A percentile compares a stretch with the other conserved stretches of the same genome.
Conservation (phyloP, 805 yeast species). For the Ogataea philodendri region DNA sequence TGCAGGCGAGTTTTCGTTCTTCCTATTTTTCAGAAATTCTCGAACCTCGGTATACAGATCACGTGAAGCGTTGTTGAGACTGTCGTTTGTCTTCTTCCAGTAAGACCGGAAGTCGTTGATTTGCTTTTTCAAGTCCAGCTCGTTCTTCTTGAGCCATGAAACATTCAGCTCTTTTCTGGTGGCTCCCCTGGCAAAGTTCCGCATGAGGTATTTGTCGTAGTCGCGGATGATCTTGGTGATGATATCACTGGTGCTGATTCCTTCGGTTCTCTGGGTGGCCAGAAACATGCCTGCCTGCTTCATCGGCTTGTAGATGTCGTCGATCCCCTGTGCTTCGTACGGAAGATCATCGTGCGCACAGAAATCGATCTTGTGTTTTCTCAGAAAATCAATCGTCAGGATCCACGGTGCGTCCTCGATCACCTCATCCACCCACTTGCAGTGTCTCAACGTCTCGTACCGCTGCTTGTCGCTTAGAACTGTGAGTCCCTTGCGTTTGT, state of each 20-base stretch:
- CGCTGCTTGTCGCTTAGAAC: slow-evolving; percentile 87
- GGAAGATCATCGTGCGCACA: slow-evolving; percentile 98
- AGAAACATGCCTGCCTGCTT: slow-evolving; percentile 88
- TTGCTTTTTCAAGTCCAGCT: slow-evolving; percentile 88
- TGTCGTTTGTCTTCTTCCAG: slow-evolving; percentile 72
- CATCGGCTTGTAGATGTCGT: slow-evolving; percentile 90
- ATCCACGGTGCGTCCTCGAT: slow-evolving; percentile 95
- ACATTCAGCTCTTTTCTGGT: slow-evolving; percentile 95
- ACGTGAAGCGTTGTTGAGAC: slow-evolving; percentile 67
- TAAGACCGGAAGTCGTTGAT: slow-evolving; percentile 83
- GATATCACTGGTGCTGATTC: slow-evolving; percentile 92
- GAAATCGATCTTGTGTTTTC: slow-evolving; percentile 81
- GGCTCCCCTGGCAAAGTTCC: slow-evolving; percentile 97
- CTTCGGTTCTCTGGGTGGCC: slow-evolving; percentile 95
- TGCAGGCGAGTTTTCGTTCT: slow-evolving; percentile 16
- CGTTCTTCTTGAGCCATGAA: slow-evolving; percentile 96
- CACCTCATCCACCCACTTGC: slow-evolving; percentile 98
- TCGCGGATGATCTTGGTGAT: slow-evolving; percentile 93
- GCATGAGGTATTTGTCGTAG: slow-evolving; percentile 93
- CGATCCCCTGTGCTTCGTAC: slow-evolving; percentile 83
- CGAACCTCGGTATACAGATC: slow-evolving; percentile 85
- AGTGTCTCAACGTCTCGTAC: slow-evolving; percentile 86
- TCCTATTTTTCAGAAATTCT: slow-evolving; percentile 53
- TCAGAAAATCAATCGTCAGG: slow-evolving; percentile 77
- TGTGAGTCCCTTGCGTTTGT: slow-evolving; percentile 88